A percentile compares a stretch with the other conserved stretches of the same genome.
Evolutionary conservation across 2,329 filamentous ascomycete species (phyloP).

Genomic region (Penicillium occitanis): DNA sequence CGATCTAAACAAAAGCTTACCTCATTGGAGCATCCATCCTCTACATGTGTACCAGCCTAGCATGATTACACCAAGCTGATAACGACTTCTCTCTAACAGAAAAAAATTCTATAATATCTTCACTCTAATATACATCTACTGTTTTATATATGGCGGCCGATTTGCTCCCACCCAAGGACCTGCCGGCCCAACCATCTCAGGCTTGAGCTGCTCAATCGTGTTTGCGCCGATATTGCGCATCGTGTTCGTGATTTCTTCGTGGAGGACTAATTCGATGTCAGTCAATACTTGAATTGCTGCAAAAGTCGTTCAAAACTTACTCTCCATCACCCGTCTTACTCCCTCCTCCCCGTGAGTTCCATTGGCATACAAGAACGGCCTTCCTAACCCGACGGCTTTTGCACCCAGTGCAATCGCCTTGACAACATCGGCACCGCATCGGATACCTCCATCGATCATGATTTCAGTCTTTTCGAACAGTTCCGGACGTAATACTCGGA

Average conservation of each 20-base stretch:
- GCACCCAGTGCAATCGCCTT: not conserved
- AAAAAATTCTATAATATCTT: not conserved
- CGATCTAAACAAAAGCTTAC: not conserved
- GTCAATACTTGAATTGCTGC: not conserved
- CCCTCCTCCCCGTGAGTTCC: not conserved
- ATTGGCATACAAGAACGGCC: not conserved
- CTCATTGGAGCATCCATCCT: too few relatives aligned
- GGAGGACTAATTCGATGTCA: not conserved
- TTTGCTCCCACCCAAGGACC: constrained; percentile 4
- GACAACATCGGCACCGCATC: not conserved
- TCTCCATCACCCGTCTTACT: not conserved
- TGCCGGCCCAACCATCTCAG: constrained; percentile 4
- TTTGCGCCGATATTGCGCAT: constrained; percentile 8
- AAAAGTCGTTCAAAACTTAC: not conserved
- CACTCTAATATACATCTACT: not conserved
- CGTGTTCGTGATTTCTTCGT: not conserved
- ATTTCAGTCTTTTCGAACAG: not conserved
- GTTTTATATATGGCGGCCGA: not conserved
- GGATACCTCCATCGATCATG: not conserved
- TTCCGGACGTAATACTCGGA: not conserved
- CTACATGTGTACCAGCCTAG: too few relatives aligned
- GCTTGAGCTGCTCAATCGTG: constrained; percentile 1
- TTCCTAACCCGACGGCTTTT: not conserved
- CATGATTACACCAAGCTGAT: too few relatives aligned
- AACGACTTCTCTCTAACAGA: too few relatives aligned